Evolutionary conservation across 2,329 filamentous ascomycete species (phyloP), one percentile per base, ranked within the genome.

Genomic region (Diplocarpon mali): DNA sequence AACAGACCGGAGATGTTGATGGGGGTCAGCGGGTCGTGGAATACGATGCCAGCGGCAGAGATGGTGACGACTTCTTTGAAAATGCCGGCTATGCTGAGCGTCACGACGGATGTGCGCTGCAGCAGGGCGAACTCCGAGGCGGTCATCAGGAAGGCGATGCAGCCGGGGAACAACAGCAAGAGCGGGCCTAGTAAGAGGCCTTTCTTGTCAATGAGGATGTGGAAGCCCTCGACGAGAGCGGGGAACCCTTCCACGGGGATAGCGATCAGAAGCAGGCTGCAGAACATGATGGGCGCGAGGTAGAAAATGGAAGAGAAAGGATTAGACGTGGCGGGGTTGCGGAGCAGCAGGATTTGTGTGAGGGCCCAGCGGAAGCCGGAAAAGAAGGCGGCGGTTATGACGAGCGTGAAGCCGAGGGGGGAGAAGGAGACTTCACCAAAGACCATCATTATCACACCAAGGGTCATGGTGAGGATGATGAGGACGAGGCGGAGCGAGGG

Each of bases 21-120:
- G 0, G 81, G 70, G 0, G 89, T 95, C 37, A 98, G 75, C 39
- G 75, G 77, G 62, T 98, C 92, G 57, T 92, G 76, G 68, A 95
- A 98, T 3, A 95, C 79, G 24, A 93, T 64, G 8, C 87, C 84
- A 0, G 90, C 90, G 1, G 87, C 88, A 34, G 78, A 82, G 58
- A 98, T 96, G 12, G 92, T 98, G 44, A 98, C 81, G 34, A 96
- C 92, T 67, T 98, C 92, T 64, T 98, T 98, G 72, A 98, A 96
- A 50, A 98, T 96, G 49, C 92, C 92, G 51, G 89, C 94, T 56
- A 98, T 95, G 41, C 85, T 93, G 37, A 98, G 73, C 0, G 92
- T 96, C 41, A 98, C 92, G 42, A 98, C 92, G 1, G 85, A 93
- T 0, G 90, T 96, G 38, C 92, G 85, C 69, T 95, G 84, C 54